Evolutionary conservation across 441 rosid genomes (phyloP).

Genomic region (Brassica hybrid): DNA sequence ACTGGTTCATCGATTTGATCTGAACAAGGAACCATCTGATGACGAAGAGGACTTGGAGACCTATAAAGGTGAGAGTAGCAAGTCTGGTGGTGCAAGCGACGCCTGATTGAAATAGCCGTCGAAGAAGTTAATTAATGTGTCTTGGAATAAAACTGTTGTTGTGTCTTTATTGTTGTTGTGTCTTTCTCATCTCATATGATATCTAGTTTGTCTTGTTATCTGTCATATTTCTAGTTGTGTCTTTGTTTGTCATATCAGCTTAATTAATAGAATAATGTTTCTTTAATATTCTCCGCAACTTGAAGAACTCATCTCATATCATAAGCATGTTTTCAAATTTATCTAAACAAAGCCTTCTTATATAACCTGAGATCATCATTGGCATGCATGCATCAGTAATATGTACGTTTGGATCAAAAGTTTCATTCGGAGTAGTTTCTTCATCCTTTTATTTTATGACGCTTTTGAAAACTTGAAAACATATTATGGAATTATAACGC

Average conservation of each 20-base stretch:
- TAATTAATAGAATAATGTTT: not conserved
- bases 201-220: not conserved
- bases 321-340: too few species aligned
- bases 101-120: not conserved
- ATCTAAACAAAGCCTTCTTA: not conserved
- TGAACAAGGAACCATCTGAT: not conserved
- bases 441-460: too few species aligned
- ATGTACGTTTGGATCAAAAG: too few species aligned
- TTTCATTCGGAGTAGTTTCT: too few species aligned
- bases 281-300: not conserved
- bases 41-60: not conserved
- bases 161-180: not conserved
- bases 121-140: not conserved
- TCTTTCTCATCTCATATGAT: not conserved
- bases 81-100: not conserved
- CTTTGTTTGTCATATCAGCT: conserved; percentile 8
- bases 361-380: not conserved
- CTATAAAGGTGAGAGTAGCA: not conserved
- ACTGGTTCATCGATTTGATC: not conserved
- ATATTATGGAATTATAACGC: too few species aligned
- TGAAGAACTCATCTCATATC: conserved; percentile 1
- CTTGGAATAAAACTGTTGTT: conserved; percentile 2
- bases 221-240: not conserved
- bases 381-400: not conserved
- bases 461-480: too few species aligned